phyloP scores from a whole-genome alignment of 495 filamentous ascomycete genomes.

The Aspergillus funiculosus region DNA sequence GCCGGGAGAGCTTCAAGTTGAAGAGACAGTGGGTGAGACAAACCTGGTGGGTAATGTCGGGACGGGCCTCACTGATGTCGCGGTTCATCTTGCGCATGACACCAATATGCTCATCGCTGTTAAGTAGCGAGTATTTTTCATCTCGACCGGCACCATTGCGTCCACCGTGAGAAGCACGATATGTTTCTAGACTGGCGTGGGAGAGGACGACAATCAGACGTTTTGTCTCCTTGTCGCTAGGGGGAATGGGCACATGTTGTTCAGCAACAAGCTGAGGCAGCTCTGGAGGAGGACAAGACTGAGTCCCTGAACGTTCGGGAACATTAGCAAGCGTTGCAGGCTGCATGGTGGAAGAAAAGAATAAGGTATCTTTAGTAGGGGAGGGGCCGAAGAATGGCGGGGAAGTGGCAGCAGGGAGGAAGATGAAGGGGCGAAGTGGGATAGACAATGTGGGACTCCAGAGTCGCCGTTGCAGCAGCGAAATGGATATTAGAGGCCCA shows the following conservation, averaged over 20 bases:
- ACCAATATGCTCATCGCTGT: conserved; percentile 98
- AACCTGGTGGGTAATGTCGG: conserved; percentile 98
- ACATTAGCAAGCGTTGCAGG: conserved; percentile 22
- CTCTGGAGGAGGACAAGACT: conserved; percentile 86
- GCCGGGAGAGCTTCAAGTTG: not conserved
- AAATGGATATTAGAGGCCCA: not conserved
- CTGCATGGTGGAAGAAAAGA: not conserved
- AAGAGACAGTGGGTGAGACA: conserved; percentile 18
- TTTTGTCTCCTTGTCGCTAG: conserved; percentile 81
- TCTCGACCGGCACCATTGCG: conserved; percentile 64
- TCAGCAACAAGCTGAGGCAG: conserved; percentile 89
- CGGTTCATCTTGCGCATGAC: conserved; percentile 99
- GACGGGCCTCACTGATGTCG: conserved; percentile 94
- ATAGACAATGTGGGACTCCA: not conserved
- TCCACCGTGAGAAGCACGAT: conserved; percentile 73
- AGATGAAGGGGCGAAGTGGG: not conserved
- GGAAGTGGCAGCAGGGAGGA: not conserved
- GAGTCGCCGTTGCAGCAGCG: not conserved
- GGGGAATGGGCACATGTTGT: conserved; percentile 77
- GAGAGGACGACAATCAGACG: conserved; percentile 92
- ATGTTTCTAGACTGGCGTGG: conserved; percentile 95
- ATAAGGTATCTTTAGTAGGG: not conserved
- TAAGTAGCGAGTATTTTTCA: conserved; percentile 92
- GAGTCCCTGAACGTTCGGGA: conserved; percentile 55
- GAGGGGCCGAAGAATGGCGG: not conserved